Evolutionary conservation across 768 basidiomycete genomes (phyloP).

Genomic region (Boletellus sp.): DNA sequence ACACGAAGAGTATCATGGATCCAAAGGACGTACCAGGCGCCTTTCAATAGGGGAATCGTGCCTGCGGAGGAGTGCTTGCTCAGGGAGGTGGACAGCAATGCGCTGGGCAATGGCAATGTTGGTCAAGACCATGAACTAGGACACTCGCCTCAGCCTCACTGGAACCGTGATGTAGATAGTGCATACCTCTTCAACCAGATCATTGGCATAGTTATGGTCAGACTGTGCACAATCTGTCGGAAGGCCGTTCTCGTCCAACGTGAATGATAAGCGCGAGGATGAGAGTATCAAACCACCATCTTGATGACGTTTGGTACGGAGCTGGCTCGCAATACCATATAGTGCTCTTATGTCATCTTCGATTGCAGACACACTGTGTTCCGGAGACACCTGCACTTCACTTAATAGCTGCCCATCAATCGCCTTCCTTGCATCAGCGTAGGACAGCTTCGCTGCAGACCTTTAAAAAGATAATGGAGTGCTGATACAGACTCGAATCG

Average conservation of each 20-base stretch:
- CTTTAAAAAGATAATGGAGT: constrained; percentile 37
- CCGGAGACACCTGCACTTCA: constrained; percentile 49
- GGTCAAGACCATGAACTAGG: constrained; percentile 88
- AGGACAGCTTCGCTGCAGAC: constrained; percentile 83
- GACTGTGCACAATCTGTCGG: constrained; percentile 76
- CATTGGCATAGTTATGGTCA: constrained; percentile 67
- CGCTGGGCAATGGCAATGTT: constrained; percentile 91
- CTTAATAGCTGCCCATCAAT: constrained; percentile 70
- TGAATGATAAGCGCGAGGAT: constrained; percentile 69
- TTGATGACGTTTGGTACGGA: constrained; percentile 71
- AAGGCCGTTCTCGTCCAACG: constrained; percentile 71
- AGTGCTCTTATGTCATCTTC: constrained; percentile 74
- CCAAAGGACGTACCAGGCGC: constrained; percentile 54
- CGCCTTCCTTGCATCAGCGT: constrained; percentile 74
- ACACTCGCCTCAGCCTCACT: constrained; percentile 2
- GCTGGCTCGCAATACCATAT: constrained; percentile 63
- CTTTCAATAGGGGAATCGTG: constrained; percentile 93
- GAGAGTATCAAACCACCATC: constrained; percentile 75
- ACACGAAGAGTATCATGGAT: not conserved
- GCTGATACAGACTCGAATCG: not conserved
- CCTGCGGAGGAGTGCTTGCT: constrained; percentile 94
- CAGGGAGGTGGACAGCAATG: constrained; percentile 89
- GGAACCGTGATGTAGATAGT: not conserved
- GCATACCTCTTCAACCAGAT: constrained; percentile 83
- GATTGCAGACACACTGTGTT: constrained; percentile 58